A percentile compares a stretch with the other conserved stretches of the same genome.
Conservation (phyloP, 2,329 filamentous ascomycete species). For the Aspergillus arachidicola region DNA sequence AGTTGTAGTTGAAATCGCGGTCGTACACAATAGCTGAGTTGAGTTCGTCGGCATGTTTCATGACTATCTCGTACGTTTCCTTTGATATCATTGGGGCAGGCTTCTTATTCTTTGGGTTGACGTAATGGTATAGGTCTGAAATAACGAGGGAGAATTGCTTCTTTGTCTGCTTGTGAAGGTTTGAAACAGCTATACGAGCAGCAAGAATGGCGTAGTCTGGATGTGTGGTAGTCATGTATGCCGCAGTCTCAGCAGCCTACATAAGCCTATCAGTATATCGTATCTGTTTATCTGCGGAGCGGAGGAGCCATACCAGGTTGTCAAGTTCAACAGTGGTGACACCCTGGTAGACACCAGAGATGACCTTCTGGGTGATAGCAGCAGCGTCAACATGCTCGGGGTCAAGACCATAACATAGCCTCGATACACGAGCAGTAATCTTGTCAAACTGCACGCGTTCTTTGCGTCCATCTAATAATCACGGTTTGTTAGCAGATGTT, state of each 20-base stretch:
- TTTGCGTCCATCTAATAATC: conserved; percentile 84
- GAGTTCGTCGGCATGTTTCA: conserved; percentile 94
- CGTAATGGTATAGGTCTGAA: conserved; percentile 89
- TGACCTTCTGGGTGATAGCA: conserved; percentile 98
- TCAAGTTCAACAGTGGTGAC: conserved; percentile 96
- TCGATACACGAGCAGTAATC: conserved; percentile 97
- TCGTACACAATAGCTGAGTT: conserved; percentile 99
- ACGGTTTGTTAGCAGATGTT: conserved; percentile 22
- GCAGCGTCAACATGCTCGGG: conserved; percentile 95
- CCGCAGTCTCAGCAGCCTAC: conserved; percentile 95
- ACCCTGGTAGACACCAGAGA: conserved; percentile 97
- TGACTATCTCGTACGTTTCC: conserved; percentile 86
- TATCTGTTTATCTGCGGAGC: neutral
- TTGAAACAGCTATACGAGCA: conserved; percentile 96
- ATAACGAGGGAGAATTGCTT: conserved; percentile 99
- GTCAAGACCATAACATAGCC: conserved; percentile 96
- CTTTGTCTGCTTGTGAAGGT: conserved; percentile 99
- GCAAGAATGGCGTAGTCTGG: conserved; percentile 98
- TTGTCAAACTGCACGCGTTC: conserved; percentile 99
- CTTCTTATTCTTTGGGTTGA: conserved; percentile 88
- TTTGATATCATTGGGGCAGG: conserved; percentile 93
- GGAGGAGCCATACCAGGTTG: conserved; percentile 72
- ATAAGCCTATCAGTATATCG: conserved; percentile 26
- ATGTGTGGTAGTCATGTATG: conserved; percentile 99
- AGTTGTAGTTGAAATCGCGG: conserved; percentile 99